Percentiles rank a stretch among this genome's conserved stretches.
These are phyloP conservation scores for Smallanthus sonchifolius DNA, from an alignment of 129 eudicot genomes.

Conservation along the genomic window DNA sequence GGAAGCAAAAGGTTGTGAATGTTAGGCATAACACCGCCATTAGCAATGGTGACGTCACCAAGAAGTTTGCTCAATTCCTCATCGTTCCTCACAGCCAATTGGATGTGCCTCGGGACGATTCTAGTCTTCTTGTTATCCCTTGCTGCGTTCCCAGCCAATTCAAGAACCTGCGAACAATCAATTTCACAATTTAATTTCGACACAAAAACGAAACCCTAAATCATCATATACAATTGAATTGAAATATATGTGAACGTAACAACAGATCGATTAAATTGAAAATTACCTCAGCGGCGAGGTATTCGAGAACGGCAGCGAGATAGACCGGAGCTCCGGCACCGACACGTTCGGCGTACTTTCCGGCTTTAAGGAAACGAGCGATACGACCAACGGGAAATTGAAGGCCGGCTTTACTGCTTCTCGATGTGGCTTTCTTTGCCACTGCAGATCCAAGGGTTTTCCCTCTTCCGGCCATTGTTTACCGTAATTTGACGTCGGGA, in stretches of 20 bases:
- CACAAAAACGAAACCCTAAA: conserved; percentile 8
- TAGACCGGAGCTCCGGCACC: conserved; percentile 36
- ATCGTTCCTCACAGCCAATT: conserved; percentile 37
- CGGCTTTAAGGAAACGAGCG: conserved; percentile 39
- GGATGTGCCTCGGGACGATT: conserved; percentile 36
- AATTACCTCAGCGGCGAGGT: conserved; percentile 55
- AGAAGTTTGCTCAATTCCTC: conserved; percentile 38
- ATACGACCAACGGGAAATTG: conserved; percentile 43
- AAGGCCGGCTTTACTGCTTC: conserved; percentile 40
- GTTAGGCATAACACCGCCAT: conserved; percentile 44
- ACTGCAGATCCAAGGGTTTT: conserved; percentile 32
- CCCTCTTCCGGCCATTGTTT: conserved; percentile 38
- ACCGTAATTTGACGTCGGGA: neutral
- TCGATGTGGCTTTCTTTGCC: conserved; percentile 34
- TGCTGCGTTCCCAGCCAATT: conserved; percentile 41
- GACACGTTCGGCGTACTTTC: conserved; percentile 50
- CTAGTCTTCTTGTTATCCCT: conserved; percentile 42
- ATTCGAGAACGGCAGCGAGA: conserved; percentile 22
- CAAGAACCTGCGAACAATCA: conserved; percentile 31
- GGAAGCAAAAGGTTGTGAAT: conserved; percentile 36
- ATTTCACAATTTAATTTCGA: neutral
- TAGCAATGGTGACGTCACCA: conserved; percentile 39
- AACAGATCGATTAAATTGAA: neutral
- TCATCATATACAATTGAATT: neutral
- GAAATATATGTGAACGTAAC: neutral